Evolutionary conservation across 83 land plant genomes (phyloP).

Genomic region (Picea engelmannii): DNA sequence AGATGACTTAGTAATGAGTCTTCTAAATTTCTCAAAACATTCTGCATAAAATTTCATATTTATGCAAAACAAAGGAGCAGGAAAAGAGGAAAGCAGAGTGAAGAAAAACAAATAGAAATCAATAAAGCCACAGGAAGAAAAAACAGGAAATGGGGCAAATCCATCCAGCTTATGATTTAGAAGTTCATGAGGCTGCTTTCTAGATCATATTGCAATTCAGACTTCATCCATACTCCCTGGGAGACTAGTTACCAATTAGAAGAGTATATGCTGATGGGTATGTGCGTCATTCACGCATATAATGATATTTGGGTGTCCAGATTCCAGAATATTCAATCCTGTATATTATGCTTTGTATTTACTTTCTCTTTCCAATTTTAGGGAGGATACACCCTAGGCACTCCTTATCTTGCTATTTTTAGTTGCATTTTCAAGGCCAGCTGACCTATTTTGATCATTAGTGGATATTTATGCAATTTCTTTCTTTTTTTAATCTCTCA

Average conservation of each 20-base stretch:
- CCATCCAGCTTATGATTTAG: neutral
- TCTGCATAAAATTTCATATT: neutral
- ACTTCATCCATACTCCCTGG: neutral
- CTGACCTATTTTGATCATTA: too few relatives aligned
- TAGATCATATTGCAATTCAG: neutral
- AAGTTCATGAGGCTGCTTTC: neutral
- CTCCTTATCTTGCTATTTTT: neutral
- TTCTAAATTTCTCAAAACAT: slow-evolving; percentile 3
- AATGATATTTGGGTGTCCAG: neutral
- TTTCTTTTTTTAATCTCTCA: too few relatives aligned
- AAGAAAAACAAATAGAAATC: neutral
- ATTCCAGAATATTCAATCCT: too few relatives aligned
- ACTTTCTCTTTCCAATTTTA: too few relatives aligned
- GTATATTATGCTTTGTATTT: too few relatives aligned
- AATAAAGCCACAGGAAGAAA: neutral
- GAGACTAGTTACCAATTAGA: neutral
- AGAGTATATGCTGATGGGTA: neutral
- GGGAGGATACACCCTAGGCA: neutral
- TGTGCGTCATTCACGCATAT: neutral
- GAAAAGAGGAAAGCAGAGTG: neutral
- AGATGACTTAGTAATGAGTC: neutral
- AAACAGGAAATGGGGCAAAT: neutral
- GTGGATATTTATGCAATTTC: too few relatives aligned
- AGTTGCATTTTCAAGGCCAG: too few relatives aligned
- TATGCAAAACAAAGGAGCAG: neutral